Evolutionary conservation across 1,284 basidiomycete genomes (phyloP).

Genomic region (Boletus subluridellus): DNA sequence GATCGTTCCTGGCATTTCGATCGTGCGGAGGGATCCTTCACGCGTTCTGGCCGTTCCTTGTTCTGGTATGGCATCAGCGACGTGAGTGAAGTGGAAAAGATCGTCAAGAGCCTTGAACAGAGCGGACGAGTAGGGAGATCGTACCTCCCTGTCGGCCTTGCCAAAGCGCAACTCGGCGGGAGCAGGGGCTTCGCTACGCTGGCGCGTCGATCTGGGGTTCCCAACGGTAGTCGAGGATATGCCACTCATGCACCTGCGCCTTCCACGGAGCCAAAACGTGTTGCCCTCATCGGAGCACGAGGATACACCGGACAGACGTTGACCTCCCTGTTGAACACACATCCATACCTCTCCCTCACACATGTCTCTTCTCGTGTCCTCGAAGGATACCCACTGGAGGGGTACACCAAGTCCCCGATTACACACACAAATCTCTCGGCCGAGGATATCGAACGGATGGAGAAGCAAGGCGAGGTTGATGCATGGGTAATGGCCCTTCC

Average conservation of each 20-base stretch:
- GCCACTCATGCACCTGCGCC: constrained; percentile 48
- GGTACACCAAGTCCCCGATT: constrained; percentile 78
- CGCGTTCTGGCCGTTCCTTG: constrained; percentile 85
- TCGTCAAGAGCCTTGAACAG: constrained; percentile 80
- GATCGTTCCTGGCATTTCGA: constrained; percentile 99
- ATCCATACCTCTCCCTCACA: constrained; percentile 85
- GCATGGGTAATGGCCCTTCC: constrained; percentile 98
- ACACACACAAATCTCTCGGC: constrained; percentile 77
- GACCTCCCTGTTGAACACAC: constrained; percentile 77
- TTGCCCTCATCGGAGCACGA: constrained; percentile 94
- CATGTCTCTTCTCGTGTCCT: constrained; percentile 97
- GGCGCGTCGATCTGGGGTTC: constrained; percentile 46
- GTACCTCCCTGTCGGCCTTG: constrained; percentile 87
- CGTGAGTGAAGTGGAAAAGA: constrained; percentile 86
- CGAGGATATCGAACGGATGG: constrained; percentile 81
- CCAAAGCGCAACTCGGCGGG: constrained; percentile 42
- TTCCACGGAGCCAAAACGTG: constrained; percentile 72
- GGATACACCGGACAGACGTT: constrained; percentile 95
- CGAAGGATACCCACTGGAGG: constrained; percentile 75
- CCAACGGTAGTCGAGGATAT: constrained; percentile 58
- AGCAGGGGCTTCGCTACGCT: constrained; percentile 73
- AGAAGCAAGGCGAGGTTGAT: constrained; percentile 84
- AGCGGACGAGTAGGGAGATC: constrained; percentile 83
- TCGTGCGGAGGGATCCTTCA: constrained; percentile 96
- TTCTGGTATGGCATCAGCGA: constrained; percentile 98